Percentiles rank a stretch among this genome's conserved stretches.
phyloP scores from a whole-genome alignment of 108 stramenopile genomes.

The Stephanodiscus minutulus region DNA sequence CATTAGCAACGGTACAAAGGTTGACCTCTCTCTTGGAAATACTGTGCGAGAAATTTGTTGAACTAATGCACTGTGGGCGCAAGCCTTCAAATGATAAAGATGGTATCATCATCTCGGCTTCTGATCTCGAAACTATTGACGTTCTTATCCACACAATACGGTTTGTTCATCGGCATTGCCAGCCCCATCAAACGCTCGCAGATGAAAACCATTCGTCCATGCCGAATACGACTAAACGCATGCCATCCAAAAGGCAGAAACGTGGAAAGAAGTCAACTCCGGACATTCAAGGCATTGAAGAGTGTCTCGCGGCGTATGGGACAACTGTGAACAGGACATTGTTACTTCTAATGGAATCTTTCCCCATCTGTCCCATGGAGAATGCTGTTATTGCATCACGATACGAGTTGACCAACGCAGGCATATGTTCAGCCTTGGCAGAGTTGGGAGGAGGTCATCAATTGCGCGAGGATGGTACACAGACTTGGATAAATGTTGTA shows the following conservation, averaged over 20 bases:
- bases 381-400: constrained; percentile 10
- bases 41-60: constrained; percentile 37
- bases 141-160: constrained; percentile 27
- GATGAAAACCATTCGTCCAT: background rate
- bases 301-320: constrained; percentile 23
- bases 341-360: constrained; percentile 30
- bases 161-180: constrained; percentile 19
- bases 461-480: constrained; percentile 1
- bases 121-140: constrained; percentile 37
- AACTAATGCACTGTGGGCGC: constrained; percentile 34
- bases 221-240: background rate
- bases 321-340: constrained; percentile 22
- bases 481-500: constrained; percentile 38
- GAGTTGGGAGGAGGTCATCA: constrained; percentile 35
- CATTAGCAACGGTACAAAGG: constrained; percentile 29
- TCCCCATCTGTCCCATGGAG: constrained; percentile 31
- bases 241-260: constrained; percentile 14
- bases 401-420: constrained; percentile 45
- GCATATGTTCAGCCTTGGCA: constrained; percentile 44
- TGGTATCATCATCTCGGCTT: constrained; percentile 25
- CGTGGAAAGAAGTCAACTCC: constrained; percentile 15
- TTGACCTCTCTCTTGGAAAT: constrained; percentile 42
- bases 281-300: constrained; percentile 12
- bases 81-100: constrained; percentile 14
- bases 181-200: background rate